phyloP scores from a whole-genome alignment of 2,329 filamentous ascomycete species.

The Colletotrichum theobromicola region DNA sequence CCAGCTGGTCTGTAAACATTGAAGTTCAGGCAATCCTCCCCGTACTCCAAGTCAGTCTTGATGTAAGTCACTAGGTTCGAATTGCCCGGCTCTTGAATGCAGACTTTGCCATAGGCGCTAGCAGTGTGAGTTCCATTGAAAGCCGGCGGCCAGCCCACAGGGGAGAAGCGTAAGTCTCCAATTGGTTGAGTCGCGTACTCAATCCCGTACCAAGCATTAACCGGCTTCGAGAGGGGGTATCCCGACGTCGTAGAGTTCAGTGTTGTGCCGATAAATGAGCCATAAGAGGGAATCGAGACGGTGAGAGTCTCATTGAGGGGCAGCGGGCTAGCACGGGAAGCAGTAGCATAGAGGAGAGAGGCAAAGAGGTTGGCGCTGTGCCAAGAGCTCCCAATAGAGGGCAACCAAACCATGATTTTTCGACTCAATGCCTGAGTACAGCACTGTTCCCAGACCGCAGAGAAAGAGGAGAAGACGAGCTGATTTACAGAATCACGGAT shows the following conservation, averaged over 20 bases:
- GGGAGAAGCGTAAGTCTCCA: neutral
- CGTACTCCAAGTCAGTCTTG: neutral
- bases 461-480: neutral
- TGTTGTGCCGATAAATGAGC: neutral
- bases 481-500: neutral
- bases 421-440: neutral
- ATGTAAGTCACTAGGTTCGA: neutral
- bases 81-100: slow-evolving; percentile 2
- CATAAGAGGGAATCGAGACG: neutral
- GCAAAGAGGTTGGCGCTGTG: neutral
- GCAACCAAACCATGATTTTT: neutral
- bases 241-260: neutral
- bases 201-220: slow-evolving; percentile 6
- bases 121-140: neutral
- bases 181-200: neutral
- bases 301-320: neutral
- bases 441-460: neutral
- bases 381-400: neutral
- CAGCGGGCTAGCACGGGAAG: neutral
- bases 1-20: slow-evolving; percentile 13
- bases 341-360: neutral
- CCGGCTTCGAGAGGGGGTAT: neutral
- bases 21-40: slow-evolving; percentile 15
- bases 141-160: neutral
- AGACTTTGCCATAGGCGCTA: neutral